Conservation (phyloP, 1,284 basidiomycete genomes). For the Puccinia novopanici region DNA sequence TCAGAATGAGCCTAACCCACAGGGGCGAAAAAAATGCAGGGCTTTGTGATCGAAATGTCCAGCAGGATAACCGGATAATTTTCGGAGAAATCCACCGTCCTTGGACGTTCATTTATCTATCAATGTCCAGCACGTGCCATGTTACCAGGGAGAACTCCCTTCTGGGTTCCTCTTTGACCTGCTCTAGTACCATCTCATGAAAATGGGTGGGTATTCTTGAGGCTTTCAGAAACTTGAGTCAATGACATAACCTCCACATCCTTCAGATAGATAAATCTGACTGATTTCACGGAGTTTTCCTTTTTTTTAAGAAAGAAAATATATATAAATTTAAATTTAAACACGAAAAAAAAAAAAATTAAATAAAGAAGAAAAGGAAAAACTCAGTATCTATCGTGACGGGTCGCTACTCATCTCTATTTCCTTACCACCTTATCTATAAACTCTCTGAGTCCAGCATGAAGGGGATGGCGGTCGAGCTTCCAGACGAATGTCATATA, state of each 20-base stretch:
- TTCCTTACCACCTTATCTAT: not conserved
- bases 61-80: not conserved
- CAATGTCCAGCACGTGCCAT: not conserved
- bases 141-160: not conserved
- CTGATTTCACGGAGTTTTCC: not conserved
- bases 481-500: not conserved
- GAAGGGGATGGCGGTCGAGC: not conserved
- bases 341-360: too few relatives aligned
- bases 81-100: not conserved
- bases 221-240: too few relatives aligned
- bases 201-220: too few relatives aligned
- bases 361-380: not conserved
- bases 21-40: not conserved
- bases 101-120: slow-evolving; percentile 8
- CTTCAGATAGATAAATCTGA: not conserved
- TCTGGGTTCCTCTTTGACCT: not conserved
- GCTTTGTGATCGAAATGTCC: not conserved
- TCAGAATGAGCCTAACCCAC: not conserved
- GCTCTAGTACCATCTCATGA: not conserved
- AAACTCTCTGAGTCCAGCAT: not conserved
- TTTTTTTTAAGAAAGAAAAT: too few relatives aligned
- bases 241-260: not conserved
- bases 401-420: not conserved
- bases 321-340: too few relatives aligned
- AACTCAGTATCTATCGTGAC: not conserved